Evolutionary conservation across 331 rosid genomes (phyloP).

Genomic region (Quercus phellos): DNA sequence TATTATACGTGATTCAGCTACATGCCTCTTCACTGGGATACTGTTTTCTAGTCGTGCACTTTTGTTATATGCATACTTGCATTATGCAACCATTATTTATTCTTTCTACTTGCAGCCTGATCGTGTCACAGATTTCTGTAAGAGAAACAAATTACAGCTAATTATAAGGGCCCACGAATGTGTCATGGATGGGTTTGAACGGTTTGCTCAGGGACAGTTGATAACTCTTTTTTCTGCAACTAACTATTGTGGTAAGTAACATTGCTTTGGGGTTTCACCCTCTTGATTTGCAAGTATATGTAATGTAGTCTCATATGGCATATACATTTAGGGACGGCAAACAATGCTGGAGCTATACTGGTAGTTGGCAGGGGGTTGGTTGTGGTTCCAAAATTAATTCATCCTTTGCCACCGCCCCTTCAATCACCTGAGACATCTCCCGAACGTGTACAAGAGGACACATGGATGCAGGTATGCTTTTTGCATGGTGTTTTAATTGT

Average conservation of each 20-base stretch:
- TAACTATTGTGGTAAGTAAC: slow-evolving; percentile 85
- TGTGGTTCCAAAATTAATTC: slow-evolving; percentile 94
- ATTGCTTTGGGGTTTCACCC: not conserved
- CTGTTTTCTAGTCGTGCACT: not conserved
- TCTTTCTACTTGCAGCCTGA: slow-evolving; percentile 75
- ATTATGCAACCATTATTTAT: slow-evolving; percentile 4
- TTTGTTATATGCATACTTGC: slow-evolving; percentile 4
- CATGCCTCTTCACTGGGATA: not conserved
- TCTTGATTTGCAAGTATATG: not conserved
- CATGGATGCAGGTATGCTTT: slow-evolving; percentile 95
- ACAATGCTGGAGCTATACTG: slow-evolving; percentile 97
- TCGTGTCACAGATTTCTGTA: slow-evolving; percentile 91
- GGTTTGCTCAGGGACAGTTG: slow-evolving; percentile 98
- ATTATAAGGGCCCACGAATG: slow-evolving; percentile 98
- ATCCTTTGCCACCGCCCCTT: slow-evolving; percentile 96
- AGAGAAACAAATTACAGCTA: slow-evolving; percentile 93
- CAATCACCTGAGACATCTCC: slow-evolving; percentile 98
- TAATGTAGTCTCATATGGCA: slow-evolving; percentile 21
- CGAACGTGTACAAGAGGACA: slow-evolving; percentile 73
- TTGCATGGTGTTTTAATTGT: not conserved
- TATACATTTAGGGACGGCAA: slow-evolving; percentile 74
- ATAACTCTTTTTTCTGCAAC: slow-evolving; percentile 98
- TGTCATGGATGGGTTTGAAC: slow-evolving; percentile 99
- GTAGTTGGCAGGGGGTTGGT: slow-evolving; percentile 98
- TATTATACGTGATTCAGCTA: not conserved